Percentiles rank a stretch among this genome's conserved stretches.
phyloP scores from a whole-genome alignment of 441 rosid species.

The Syzygium syzygioides region DNA sequence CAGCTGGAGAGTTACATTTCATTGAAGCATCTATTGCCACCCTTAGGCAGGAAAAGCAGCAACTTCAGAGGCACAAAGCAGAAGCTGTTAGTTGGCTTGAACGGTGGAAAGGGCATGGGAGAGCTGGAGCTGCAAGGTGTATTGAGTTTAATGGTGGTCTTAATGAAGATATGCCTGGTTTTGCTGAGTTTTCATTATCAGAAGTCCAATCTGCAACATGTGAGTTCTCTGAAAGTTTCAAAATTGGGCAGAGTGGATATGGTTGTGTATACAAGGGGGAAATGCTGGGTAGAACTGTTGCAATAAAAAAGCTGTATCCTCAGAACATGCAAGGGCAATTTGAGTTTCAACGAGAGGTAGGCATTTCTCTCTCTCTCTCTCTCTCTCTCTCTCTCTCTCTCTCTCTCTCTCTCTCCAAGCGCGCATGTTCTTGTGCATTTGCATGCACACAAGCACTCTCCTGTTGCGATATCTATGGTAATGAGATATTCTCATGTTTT shows the following conservation, averaged over 20 bases:
- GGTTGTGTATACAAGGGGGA: constrained; percentile 74
- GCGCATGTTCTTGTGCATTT: not conserved
- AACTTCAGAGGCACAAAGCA: constrained; percentile 45
- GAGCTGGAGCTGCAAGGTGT: constrained; percentile 36
- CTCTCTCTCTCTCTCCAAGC: not conserved
- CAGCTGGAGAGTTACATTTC: constrained; percentile 36
- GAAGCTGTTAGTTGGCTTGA: constrained; percentile 69
- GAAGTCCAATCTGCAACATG: constrained; percentile 64
- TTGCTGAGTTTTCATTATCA: constrained; percentile 52
- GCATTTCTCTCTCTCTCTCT: constrained; percentile 3
- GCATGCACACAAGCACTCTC: not conserved
- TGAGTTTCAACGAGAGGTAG: constrained; percentile 70
- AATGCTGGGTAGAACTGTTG: constrained; percentile 77
- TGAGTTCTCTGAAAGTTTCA: constrained; percentile 72
- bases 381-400: not conserved
- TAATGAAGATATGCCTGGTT: constrained; percentile 43
- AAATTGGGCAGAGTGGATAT: constrained; percentile 54
- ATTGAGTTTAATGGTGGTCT: constrained; percentile 30
- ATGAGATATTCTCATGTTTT: not conserved
- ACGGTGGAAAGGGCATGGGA: constrained; percentile 52
- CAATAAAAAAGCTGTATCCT: constrained; percentile 53
- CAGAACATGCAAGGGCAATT: constrained; percentile 57
- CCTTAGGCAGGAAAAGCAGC: constrained; percentile 54
- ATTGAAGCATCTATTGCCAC: constrained; percentile 46
- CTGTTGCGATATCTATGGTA: not conserved